Evolutionary conservation across 2,329 filamentous ascomycete species (phyloP).

Genomic region (Lachnellula occidentalis): DNA sequence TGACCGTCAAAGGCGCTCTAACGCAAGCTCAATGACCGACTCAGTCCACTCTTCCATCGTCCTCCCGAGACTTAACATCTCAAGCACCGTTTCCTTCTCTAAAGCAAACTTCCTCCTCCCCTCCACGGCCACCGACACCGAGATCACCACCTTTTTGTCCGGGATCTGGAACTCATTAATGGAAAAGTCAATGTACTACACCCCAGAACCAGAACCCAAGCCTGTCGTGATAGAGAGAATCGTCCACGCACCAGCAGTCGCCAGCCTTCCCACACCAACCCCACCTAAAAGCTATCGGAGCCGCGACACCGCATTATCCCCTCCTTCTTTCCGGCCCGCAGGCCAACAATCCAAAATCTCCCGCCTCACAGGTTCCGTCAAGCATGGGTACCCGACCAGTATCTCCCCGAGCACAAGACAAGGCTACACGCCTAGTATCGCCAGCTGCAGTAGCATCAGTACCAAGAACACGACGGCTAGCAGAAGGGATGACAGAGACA

Average conservation of each 20-base stretch:
- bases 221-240: conserved; percentile 15
- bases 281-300: background rate
- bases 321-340: conserved; percentile 2
- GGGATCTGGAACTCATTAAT: conserved; percentile 46
- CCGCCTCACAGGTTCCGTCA: conserved; percentile 4
- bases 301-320: background rate
- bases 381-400: conserved; percentile 7
- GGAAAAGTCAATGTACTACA: conserved; percentile 42
- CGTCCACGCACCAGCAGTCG: conserved; percentile 5
- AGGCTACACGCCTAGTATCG: conserved; percentile 9
- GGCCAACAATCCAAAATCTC: conserved; percentile 11
- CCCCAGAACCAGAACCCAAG: conserved; percentile 32
- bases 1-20: background rate
- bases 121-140: conserved; percentile 46
- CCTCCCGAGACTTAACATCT: conserved; percentile 11
- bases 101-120: conserved; percentile 54
- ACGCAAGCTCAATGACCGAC: background rate
- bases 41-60: background rate
- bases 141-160: conserved; percentile 49
- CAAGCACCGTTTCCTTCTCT: conserved; percentile 34
- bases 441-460: conserved; percentile 3
- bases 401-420: conserved; percentile 5
- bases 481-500: conserved; percentile 1
- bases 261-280: background rate
- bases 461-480: conserved; percentile 11